A percentile compares a stretch with the other conserved stretches of the same genome.
Conservation (phyloP, 345 rosid genomes). For the Mercurialis annua region DNA sequence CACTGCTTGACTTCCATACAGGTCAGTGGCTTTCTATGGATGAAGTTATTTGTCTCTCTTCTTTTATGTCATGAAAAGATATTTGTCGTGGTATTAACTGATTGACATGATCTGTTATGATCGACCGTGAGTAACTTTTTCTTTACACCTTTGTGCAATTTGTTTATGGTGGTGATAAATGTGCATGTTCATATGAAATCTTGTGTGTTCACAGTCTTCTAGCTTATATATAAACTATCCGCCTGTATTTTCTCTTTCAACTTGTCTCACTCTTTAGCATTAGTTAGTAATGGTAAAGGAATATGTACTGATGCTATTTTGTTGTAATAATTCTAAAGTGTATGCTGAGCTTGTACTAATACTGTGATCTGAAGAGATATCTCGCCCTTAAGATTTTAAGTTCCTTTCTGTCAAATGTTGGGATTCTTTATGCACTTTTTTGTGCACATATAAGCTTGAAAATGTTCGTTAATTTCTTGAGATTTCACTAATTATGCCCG, state of each 20-base stretch:
- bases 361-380: not conserved
- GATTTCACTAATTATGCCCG: not conserved
- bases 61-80: not conserved
- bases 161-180: not conserved
- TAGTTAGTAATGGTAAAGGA: not conserved
- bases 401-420: not conserved
- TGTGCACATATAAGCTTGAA: not conserved
- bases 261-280: not conserved
- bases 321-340: not conserved
- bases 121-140: not conserved
- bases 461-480: not conserved
- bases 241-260: not conserved
- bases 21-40: conserved; percentile 43
- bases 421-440: not conserved
- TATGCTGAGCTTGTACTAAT: not conserved
- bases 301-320: not conserved
- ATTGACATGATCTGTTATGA: not conserved
- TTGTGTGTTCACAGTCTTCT: not conserved
- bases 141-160: not conserved
- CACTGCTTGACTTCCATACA: conserved; percentile 98
- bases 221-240: not conserved
- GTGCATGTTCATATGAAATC: not conserved
- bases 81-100: not conserved
- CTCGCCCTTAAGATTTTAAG: not conserved
- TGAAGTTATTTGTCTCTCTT: not conserved